Percentiles rank a stretch among this genome's conserved stretches.
phyloP scores from a whole-genome alignment of 2,329 filamentous ascomycete species.

The Ceratocystis variospora region DNA sequence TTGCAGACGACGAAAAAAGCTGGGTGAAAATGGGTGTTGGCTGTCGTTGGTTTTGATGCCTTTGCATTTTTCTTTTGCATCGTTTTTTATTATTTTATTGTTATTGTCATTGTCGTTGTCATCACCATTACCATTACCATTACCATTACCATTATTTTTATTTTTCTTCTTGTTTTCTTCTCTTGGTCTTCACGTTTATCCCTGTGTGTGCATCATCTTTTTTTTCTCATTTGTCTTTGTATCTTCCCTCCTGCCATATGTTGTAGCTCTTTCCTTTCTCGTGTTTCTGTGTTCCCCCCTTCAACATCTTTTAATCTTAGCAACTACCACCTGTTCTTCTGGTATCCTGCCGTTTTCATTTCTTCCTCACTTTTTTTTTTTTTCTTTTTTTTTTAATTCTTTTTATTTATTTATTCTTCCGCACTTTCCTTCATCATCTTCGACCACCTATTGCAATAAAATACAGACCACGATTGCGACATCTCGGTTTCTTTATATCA shows the following conservation, averaged over 20 bases:
- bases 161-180: not conserved
- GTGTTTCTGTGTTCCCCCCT: not conserved
- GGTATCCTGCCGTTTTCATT: not conserved
- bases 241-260: not conserved
- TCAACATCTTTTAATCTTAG: not conserved
- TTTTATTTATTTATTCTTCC: not conserved
- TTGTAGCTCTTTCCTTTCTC: not conserved
- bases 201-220: not conserved
- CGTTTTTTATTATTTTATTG: not conserved
- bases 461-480: not conserved
- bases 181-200: not conserved
- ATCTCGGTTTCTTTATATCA: not conserved
- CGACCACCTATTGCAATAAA: not conserved
- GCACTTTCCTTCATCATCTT: not conserved
- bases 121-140: too few relatives aligned
- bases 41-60: too few relatives aligned
- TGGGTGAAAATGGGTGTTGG: not conserved
- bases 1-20: not conserved
- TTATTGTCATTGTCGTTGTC: too few relatives aligned
- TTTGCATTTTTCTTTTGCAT: not conserved
- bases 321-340: conserved; percentile 1
- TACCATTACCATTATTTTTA: not conserved
- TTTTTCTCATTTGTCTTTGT: not conserved
- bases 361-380: not conserved
- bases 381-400: not conserved